These are phyloP conservation scores for Zalaria obscura DNA, from an alignment of 2,329 filamentous ascomycete species.

Conservation along the genomic window DNA sequence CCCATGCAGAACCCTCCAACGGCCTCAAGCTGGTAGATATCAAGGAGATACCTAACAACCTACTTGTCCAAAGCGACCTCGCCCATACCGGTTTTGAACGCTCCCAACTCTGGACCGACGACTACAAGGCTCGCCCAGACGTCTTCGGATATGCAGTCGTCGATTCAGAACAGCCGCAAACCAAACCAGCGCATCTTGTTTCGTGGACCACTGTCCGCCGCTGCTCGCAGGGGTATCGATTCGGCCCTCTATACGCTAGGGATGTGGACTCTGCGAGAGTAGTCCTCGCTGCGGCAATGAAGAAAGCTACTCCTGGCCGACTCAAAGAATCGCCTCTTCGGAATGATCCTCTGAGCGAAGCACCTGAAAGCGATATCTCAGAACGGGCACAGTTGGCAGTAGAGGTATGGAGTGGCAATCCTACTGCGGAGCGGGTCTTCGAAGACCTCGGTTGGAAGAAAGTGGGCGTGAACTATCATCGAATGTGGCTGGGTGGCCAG, in stretches of 20 bases:
- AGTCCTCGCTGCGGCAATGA: constrained; percentile 15
- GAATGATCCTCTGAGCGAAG: constrained; percentile 5
- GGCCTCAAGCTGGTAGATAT: constrained; percentile 10
- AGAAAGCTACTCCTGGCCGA: constrained; percentile 7
- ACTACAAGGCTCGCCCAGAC: constrained; percentile 15
- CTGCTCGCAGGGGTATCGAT: constrained; percentile 17
- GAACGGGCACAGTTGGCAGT: constrained; percentile 12
- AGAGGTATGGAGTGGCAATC: constrained; percentile 21
- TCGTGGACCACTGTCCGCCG: constrained; percentile 19
- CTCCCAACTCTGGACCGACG: constrained; percentile 15
- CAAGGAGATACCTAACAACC: constrained; percentile 9
- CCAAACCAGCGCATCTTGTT: constrained; percentile 7
- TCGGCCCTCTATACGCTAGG: constrained; percentile 23
- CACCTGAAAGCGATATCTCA: constrained; percentile 6
- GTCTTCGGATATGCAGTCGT: constrained; percentile 15
- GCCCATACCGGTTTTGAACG: constrained; percentile 19
- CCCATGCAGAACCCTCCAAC: constrained; percentile 1
- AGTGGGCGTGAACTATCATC: constrained; percentile 18
- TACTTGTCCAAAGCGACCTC: constrained; percentile 15
- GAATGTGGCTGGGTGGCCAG: constrained; percentile 22
- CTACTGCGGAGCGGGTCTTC: constrained; percentile 15
- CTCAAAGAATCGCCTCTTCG: constrained; percentile 5
- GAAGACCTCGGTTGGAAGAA: constrained; percentile 18
- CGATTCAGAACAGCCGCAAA: constrained; percentile 1
- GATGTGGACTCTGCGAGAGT: constrained; percentile 11